Percentiles rank a stretch among this genome's conserved stretches.
These are phyloP conservation scores for Aspergillus floridensis DNA, from an alignment of 2,329 filamentous ascomycete species.

Conservation along the genomic window DNA sequence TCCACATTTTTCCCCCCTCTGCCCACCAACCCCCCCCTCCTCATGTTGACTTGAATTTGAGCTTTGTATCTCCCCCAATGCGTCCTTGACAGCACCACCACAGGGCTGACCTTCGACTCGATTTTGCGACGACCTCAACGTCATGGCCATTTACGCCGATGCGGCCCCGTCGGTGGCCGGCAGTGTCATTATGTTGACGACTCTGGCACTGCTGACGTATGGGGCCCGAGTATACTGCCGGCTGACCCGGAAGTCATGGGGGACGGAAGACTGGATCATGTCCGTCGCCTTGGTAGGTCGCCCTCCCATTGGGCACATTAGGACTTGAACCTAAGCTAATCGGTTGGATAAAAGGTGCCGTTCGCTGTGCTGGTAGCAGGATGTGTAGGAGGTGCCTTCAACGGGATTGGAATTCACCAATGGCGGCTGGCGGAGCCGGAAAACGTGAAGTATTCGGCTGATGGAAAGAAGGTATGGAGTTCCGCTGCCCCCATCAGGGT, in stretches of 20 bases:
- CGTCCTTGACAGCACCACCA: neutral
- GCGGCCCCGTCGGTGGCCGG: slow-evolving; percentile 20
- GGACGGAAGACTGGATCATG: slow-evolving; percentile 26
- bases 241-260: slow-evolving; percentile 20
- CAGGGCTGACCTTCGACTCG: neutral
- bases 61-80: neutral
- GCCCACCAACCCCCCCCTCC: neutral
- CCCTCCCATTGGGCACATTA: too few relatives aligned
- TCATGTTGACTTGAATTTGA: neutral
- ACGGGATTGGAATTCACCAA: slow-evolving; percentile 22
- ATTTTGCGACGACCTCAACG: neutral
- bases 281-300: slow-evolving; percentile 20
- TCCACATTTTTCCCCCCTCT: neutral
- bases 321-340: neutral
- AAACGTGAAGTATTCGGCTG: slow-evolving; percentile 17
- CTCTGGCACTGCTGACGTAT: slow-evolving; percentile 17
- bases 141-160: slow-evolving; percentile 22
- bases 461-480: slow-evolving; percentile 19
- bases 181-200: slow-evolving; percentile 22
- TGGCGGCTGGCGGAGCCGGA: slow-evolving; percentile 14
- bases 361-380: slow-evolving; percentile 20
- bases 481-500: neutral
- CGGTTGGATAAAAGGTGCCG: slow-evolving; percentile 11
- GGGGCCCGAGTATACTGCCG: slow-evolving; percentile 21
- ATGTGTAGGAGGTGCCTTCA: slow-evolving; percentile 24